Conservation (phyloP, 768 basidiomycete genomes). For the Russula earlei region DNA sequence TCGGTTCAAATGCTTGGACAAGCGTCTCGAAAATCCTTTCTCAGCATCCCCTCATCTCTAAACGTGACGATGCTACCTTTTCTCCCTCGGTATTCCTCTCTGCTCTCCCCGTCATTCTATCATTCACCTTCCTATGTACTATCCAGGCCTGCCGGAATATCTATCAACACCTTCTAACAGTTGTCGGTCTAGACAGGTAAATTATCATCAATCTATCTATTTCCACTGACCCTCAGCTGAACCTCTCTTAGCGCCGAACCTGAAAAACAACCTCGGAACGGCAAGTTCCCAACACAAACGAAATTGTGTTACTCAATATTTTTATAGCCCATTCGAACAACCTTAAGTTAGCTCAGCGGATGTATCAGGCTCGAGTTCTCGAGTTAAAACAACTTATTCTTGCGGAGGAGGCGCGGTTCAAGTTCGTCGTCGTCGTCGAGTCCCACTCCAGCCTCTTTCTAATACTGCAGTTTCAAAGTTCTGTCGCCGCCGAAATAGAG, state of each 20-base stretch:
- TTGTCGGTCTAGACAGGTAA: constrained; percentile 8
- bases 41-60: constrained; percentile 56
- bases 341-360: constrained; percentile 62
- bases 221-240: background rate
- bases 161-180: background rate
- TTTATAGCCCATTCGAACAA: constrained; percentile 47
- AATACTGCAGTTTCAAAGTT: constrained; percentile 35
- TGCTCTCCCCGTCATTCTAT: constrained; percentile 9
- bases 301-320: background rate
- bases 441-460: background rate
- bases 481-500: constrained; percentile 63
- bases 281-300: constrained; percentile 16
- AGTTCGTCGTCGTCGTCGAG: constrained; percentile 32
- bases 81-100: constrained; percentile 45
- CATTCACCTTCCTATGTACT: background rate
- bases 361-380: constrained; percentile 57
- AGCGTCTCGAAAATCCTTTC: constrained; percentile 55
- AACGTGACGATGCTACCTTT: constrained; percentile 54
- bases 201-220: background rate
- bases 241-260: constrained; percentile 11
- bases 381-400: constrained; percentile 67
- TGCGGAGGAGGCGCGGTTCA: constrained; percentile 71
- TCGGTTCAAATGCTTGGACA: constrained; percentile 62
- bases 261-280: constrained; percentile 46
- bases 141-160: constrained; percentile 3